These are phyloP conservation scores for Heliamphora pulchella DNA, from an alignment of 179 eudicot genomes.

Conservation along the genomic window DNA sequence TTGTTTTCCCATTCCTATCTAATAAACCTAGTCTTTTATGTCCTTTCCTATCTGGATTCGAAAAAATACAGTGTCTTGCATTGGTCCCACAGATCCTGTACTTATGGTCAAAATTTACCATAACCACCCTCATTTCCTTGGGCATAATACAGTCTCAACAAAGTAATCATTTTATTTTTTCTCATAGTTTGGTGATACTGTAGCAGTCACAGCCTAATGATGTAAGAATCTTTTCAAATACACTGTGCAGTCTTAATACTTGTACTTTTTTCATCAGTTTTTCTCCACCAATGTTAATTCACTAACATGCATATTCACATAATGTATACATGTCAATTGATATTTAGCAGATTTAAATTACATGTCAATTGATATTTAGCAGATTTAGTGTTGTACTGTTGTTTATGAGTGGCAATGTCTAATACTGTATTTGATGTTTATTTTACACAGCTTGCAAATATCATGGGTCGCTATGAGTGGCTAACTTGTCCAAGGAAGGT, in stretches of 20 bases:
- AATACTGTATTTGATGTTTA: background rate
- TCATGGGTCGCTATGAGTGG: slow-evolving; percentile 81
- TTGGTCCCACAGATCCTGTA: background rate
- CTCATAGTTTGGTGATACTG: background rate
- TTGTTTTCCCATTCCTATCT: background rate
- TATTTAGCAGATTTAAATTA: background rate
- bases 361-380: background rate
- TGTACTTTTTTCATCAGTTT: background rate
- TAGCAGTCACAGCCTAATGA: background rate
- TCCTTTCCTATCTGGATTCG: background rate
- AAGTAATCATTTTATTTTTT: no score
- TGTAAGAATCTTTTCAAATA: background rate
- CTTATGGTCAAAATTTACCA: background rate
- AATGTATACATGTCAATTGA: background rate
- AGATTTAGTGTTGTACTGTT: background rate
- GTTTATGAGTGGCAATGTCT: background rate
- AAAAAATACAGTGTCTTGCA: background rate
- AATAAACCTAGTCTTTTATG: background rate
- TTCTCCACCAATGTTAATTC: background rate
- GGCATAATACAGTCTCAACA: no score
- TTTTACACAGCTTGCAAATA: slow-evolving; percentile 10
- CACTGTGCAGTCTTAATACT: background rate
- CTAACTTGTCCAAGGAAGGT: slow-evolving; percentile 93
- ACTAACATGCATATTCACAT: background rate
- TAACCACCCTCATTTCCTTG: no score